Conservation (phyloP, 2,329 filamentous ascomycete genomes). For the Fusarium pseudograminearum region DNA sequence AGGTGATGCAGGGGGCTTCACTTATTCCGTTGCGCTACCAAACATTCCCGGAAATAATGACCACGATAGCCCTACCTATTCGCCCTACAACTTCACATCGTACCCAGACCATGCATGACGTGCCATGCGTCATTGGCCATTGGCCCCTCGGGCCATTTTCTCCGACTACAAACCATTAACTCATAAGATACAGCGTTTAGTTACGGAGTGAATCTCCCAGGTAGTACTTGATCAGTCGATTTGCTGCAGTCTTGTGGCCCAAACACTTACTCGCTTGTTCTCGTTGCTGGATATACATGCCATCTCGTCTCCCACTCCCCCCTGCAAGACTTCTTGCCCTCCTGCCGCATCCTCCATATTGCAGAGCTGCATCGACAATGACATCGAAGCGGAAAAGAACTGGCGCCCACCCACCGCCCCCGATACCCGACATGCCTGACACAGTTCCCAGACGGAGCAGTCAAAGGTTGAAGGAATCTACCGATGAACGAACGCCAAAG, state of each 20-base stretch:
- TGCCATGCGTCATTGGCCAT: constrained; percentile 46
- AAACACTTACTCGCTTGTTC: not conserved
- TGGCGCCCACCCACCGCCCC: constrained; percentile 39
- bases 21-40: constrained; percentile 12
- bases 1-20: constrained; percentile 21
- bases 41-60: constrained; percentile 26
- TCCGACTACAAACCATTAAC: constrained; percentile 33
- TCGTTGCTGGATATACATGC: constrained; percentile 1
- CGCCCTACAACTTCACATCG: constrained; percentile 18
- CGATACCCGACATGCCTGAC: constrained; percentile 37
- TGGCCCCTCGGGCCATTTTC: constrained; percentile 38
- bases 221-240: not conserved
- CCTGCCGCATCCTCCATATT: constrained; percentile 6
- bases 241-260: not conserved
- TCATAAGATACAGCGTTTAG: constrained; percentile 13
- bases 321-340: constrained; percentile 13
- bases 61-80: constrained; percentile 28
- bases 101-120: constrained; percentile 45
- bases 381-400: constrained; percentile 55
- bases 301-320: not conserved
- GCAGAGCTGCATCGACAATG: constrained; percentile 48
- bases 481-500: constrained; percentile 2
- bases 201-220: not conserved
- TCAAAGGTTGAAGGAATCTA: constrained; percentile 38
- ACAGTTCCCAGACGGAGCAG: constrained; percentile 45